phyloP scores from a whole-genome alignment of 805 yeast species.

The Starmerella powellii region DNA sequence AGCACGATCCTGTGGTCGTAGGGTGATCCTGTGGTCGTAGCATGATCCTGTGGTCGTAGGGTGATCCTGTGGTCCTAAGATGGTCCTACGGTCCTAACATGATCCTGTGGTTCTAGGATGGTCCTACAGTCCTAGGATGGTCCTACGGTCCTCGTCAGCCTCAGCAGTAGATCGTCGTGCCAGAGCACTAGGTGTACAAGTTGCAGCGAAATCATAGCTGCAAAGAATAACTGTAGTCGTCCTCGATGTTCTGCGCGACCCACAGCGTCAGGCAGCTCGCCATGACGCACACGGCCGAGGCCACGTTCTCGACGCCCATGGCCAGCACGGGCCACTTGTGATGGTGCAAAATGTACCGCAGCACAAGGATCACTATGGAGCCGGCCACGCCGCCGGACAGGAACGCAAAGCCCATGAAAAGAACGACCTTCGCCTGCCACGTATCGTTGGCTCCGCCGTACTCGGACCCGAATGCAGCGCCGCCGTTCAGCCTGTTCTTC shows the following conservation, averaged over 20 bases:
- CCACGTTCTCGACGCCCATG: conserved; percentile 85
- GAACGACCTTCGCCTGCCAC: conserved; percentile 86
- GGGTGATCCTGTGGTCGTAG: no score
- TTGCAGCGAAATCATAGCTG: conserved; percentile 59
- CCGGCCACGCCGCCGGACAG: conserved; percentile 93
- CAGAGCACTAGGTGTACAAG: no score
- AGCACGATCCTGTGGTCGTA: no score
- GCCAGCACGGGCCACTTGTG: conserved; percentile 78
- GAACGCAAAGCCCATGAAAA: conserved; percentile 84
- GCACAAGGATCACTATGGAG: conserved; percentile 71
- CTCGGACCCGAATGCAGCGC: conserved; percentile 32
- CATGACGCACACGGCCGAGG: conserved; percentile 68
- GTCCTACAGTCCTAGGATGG: no score
- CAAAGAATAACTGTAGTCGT: conserved; percentile 85
- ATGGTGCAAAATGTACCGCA: conserved; percentile 62
- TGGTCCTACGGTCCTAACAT: no score
- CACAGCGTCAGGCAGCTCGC: conserved; percentile 80
- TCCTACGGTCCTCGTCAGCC: no score
- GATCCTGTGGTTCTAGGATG: no score
- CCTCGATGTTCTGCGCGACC: conserved; percentile 92
- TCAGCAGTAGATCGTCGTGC: no score
- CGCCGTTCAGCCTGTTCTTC: conserved; percentile 40
- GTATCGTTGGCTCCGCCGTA: conserved; percentile 40
- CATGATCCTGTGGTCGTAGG: no score
- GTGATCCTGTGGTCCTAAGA: no score